Percentiles rank a stretch among this genome's conserved stretches.
Evolutionary conservation across 441 rosid species (phyloP).

Genomic region (Jatropha podagrica): DNA sequence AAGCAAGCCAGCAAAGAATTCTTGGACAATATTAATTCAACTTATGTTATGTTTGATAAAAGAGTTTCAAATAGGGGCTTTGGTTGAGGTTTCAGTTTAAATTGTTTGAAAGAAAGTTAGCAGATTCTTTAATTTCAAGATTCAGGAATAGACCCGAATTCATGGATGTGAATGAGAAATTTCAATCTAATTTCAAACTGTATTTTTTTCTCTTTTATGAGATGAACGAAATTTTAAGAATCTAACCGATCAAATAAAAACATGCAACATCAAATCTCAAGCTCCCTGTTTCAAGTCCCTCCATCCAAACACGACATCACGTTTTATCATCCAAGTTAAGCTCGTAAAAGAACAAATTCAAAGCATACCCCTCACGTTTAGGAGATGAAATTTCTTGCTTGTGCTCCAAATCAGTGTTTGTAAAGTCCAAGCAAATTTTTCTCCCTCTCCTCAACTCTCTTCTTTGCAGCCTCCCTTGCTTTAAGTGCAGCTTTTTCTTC

Average conservation of each 20-base stretch:
- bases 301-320: not conserved
- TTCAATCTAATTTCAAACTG: not conserved
- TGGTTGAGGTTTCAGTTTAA: not conserved
- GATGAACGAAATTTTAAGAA: not conserved
- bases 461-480: conserved; percentile 78
- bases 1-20: not conserved
- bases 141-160: not conserved
- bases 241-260: not conserved
- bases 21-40: not conserved
- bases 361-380: conserved; percentile 15
- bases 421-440: conserved; percentile 85
- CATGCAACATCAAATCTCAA: not conserved
- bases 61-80: not conserved
- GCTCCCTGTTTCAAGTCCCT: not conserved
- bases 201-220: not conserved
- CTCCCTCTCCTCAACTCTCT: conserved; percentile 90
- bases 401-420: conserved; percentile 43
- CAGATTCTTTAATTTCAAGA: not conserved
- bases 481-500: conserved; percentile 84
- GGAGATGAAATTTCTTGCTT: no score
- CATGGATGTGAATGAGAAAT: not conserved
- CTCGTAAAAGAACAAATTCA: not conserved
- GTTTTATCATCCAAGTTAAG: not conserved
- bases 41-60: not conserved
- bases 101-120: not conserved